Conservation (phyloP, 164 flowering plant species). For the Cinnamomum chago region DNA sequence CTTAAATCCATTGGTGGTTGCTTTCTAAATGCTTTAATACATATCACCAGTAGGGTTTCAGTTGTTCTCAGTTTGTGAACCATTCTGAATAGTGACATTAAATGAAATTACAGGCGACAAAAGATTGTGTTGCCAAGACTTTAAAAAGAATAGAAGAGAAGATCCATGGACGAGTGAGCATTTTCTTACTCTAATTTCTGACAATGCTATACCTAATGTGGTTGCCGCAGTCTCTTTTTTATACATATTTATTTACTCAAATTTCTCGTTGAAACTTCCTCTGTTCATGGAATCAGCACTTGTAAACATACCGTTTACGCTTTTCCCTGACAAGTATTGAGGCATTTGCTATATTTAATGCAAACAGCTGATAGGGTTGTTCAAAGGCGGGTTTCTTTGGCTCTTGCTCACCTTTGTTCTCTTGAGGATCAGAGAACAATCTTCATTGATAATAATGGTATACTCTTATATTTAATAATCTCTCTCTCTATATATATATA, state of each 20-base stretch:
- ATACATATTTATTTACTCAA: too few relatives aligned
- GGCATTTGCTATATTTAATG: slow-evolving; percentile 77
- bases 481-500: not conserved
- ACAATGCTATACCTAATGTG: not conserved
- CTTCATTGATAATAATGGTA: slow-evolving; percentile 84
- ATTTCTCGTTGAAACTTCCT: too few relatives aligned
- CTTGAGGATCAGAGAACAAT: slow-evolving; percentile 74
- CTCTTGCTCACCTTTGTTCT: slow-evolving; percentile 97
- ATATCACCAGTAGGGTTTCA: not conserved
- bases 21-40: not conserved
- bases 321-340: slow-evolving; percentile 50
- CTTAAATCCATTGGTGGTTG: not conserved
- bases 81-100: not conserved
- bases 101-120: slow-evolving; percentile 59
- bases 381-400: slow-evolving; percentile 83
- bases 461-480: not conserved
- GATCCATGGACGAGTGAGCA: slow-evolving; percentile 77
- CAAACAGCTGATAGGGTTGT: slow-evolving; percentile 61
- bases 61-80: not conserved
- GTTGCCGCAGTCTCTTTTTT: not conserved
- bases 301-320: not conserved
- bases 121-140: slow-evolving; percentile 97
- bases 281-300: not conserved
- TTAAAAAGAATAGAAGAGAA: slow-evolving; percentile 93
- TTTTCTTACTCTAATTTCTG: not conserved